A percentile compares a stretch with the other conserved stretches of the same genome.
phyloP scores from a whole-genome alignment of 2,329 filamentous ascomycete genomes.

The Beauveria bassiana region DNA sequence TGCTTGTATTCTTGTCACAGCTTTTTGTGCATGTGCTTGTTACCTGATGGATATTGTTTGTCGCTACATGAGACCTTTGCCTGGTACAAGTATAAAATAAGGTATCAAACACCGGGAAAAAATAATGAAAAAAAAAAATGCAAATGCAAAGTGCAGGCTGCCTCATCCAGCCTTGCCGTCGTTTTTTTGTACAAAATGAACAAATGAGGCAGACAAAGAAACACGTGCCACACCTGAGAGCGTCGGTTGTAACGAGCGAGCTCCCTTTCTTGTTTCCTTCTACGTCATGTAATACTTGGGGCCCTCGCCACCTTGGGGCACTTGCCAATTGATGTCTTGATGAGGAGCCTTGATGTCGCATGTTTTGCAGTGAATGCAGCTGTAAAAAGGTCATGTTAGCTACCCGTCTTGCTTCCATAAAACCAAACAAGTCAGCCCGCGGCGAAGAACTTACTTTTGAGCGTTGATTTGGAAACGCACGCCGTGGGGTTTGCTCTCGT shows the following conservation, averaged over 20 bases:
- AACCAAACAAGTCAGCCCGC: background rate
- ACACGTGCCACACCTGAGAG: background rate
- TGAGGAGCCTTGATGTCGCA: constrained; percentile 97
- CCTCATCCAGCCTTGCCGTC: background rate
- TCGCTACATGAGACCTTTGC: constrained; percentile 2
- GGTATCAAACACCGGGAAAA: constrained; percentile 19
- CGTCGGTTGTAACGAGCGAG: background rate
- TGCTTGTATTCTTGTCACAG: background rate
- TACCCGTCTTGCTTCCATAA: background rate
- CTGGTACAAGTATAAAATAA: constrained; percentile 10
- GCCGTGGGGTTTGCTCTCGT: constrained; percentile 74
- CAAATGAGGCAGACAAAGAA: background rate
- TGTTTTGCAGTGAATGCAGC: constrained; percentile 99
- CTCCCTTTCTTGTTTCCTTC: background rate
- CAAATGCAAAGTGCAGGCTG: background rate
- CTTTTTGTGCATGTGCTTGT: background rate
- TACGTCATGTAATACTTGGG: constrained; percentile 66
- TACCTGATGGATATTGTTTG: background rate
- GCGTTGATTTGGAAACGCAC: constrained; percentile 96
- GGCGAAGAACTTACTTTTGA: constrained; percentile 68
- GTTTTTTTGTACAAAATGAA: background rate
- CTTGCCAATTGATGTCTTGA: constrained; percentile 97
- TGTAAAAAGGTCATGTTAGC: constrained; percentile 28
- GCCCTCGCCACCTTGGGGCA: constrained; percentile 82
- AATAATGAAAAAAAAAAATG: background rate